Evolutionary conservation across 1,139 yeast species (phyloP).

Genomic region (Candida frijolesensis): DNA sequence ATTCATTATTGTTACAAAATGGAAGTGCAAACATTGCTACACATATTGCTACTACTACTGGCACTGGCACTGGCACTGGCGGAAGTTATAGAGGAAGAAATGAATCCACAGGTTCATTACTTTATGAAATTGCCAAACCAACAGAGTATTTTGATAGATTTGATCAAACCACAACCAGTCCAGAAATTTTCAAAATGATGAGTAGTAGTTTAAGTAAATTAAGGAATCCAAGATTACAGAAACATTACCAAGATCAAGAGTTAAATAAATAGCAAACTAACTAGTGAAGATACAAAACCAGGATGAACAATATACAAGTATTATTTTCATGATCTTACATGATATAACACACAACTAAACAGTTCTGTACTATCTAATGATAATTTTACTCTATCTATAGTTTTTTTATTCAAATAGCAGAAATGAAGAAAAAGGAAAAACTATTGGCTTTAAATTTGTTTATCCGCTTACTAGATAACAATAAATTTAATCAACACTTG

Average conservation of each 20-base stretch:
- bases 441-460: no score
- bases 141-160: slow-evolving; percentile 11
- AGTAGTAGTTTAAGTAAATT: slow-evolving; percentile 29
- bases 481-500: no score
- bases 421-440: no score
- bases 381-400: no score
- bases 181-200: slow-evolving; percentile 6
- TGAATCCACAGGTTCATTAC: slow-evolving; percentile 31
- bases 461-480: no score
- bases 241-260: slow-evolving; percentile 30
- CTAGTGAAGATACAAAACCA: background rate
- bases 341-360: no score
- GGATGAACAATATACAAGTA: no score
- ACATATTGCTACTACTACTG: no score
- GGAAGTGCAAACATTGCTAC: no score
- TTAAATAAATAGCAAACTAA: background rate
- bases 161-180: slow-evolving; percentile 3
- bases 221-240: slow-evolving; percentile 39
- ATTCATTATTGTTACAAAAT: slow-evolving; percentile 23
- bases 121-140: slow-evolving; percentile 24
- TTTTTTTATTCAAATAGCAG: no score
- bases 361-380: no score
- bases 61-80: background rate
- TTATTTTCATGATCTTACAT: no score
- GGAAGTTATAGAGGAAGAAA: slow-evolving; percentile 7